Conservation (phyloP, 225 moss, liverwort and hornwort species). For the Physcomitrellopsis africana region DNA sequence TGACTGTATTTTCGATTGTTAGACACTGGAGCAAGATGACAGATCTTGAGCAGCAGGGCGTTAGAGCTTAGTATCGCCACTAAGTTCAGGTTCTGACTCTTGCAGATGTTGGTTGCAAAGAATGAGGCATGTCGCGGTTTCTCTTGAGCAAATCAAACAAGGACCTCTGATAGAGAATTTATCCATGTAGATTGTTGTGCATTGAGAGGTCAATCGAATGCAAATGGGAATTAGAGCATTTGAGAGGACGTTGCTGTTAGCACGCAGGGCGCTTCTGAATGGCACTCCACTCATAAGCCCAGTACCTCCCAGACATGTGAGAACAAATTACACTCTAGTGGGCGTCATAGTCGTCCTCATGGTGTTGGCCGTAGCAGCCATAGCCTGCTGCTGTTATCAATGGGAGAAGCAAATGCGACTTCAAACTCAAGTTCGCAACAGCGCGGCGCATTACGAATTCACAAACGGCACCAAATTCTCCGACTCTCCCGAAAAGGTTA, state of each 20-base stretch:
- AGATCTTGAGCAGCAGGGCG: background rate
- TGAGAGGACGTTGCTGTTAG: conserved; percentile 2
- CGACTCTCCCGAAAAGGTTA: no score
- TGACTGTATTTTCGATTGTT: background rate
- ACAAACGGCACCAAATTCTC: background rate
- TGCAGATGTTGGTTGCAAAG: no score
- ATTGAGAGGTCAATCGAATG: conserved; percentile 26
- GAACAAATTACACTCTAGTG: conserved; percentile 33
- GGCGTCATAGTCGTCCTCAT: conserved; percentile 54
- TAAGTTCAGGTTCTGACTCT: conserved; percentile 14
- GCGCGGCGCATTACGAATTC: conserved; percentile 1
- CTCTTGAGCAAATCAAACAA: conserved; percentile 21
- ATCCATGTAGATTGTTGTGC: conserved; percentile 26
- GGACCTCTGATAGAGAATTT: conserved; percentile 28
- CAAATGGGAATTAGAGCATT: conserved; percentile 29
- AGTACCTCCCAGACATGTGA: conserved; percentile 30
- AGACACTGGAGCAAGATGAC: background rate
- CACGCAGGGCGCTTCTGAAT: conserved; percentile 1
- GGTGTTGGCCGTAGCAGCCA: conserved; percentile 38
- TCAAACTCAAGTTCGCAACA: conserved; percentile 8
- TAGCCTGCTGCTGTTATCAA: conserved; percentile 53
- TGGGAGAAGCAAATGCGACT: conserved; percentile 51
- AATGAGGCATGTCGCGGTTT: no score
- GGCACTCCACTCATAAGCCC: conserved; percentile 35
- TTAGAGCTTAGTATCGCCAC: conserved; percentile 25